Evolutionary conservation across 768 basidiomycete species (phyloP), one percentile per base, ranked within the genome.

Genomic region (Lactifluus echinatus): DNA sequence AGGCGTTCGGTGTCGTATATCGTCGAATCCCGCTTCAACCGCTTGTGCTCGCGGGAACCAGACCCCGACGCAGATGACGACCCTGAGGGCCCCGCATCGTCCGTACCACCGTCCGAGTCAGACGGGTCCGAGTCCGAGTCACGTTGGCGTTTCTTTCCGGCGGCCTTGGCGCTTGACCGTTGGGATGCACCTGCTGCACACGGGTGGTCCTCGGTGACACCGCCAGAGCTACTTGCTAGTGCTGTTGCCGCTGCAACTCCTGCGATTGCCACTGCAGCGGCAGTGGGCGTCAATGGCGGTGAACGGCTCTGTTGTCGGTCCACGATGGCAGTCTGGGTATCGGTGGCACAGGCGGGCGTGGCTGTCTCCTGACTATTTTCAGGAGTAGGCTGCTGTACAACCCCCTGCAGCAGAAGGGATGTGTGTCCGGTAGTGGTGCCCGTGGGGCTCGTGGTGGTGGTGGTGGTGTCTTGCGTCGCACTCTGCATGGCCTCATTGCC

Each of bases 101-200:
- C 10, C 4, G 23, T 14, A 6, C 36, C 24, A 3, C 36, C n/a
- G 10, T 12, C 15, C 3, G 11, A 44, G 19, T 48, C 57, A 4
- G n/a, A n/a, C n/a, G n/a, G n/a, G n/a, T n/a, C n/a, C n/a, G n/a
- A n/a, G n/a, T n/a, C n/a, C n/a, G n/a, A n/a, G n/a, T 53, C 46
- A n/a, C 51, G 45, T 33, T 36, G 53, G 8, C 57, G 51, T 33
- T 53, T 58, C 51, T 58, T 58, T 31, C 57, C 57, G 4, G 45
- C 51, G 10, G 33, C 57, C 39, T 33, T 57, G 12, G 47, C 31
- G 24, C 45, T 57, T 19, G 40, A n/a, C n/a, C 26, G 39, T 19
- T 45, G 1, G 4, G 48, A 29, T 45, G 36, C n/a, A 0, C 24
- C 34, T 6, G n/a, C 6, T 2, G 23, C 21, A n/a, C n/a, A n/a